A percentile compares a stretch with the other conserved stretches of the same genome.
These are phyloP conservation scores for Torulaspora globosa DNA, from an alignment of 1,139 yeast species.

Conservation along the genomic window DNA sequence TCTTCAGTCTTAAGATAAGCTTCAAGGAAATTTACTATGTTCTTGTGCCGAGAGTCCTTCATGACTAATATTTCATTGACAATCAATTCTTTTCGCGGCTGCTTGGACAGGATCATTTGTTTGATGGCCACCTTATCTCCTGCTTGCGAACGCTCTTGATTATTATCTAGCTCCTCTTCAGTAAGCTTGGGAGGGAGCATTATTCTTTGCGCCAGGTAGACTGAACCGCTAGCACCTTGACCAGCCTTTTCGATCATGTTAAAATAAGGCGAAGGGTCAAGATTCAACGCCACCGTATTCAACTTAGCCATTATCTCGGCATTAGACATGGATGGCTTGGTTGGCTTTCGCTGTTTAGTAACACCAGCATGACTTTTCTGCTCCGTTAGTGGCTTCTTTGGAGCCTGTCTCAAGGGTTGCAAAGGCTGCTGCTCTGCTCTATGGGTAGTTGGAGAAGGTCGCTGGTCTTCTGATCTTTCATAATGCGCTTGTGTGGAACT, in stretches of 20 bases:
- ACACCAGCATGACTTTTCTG: slow-evolving; percentile 32
- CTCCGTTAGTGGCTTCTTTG: slow-evolving; percentile 35
- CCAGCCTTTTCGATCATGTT: slow-evolving; percentile 93
- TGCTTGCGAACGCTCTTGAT: slow-evolving; percentile 38
- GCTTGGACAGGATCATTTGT: slow-evolving; percentile 90
- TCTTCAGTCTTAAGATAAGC: slow-evolving; percentile 67
- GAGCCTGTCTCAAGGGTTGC: slow-evolving; percentile 36
- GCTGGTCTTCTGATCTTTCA: not conserved
- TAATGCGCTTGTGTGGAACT: not conserved
- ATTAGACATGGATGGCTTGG: slow-evolving; percentile 72
- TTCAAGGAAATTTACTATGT: slow-evolving; percentile 90
- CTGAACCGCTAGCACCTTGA: slow-evolving; percentile 99
- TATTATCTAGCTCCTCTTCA: slow-evolving; percentile 22
- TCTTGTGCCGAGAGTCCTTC: slow-evolving; percentile 89
- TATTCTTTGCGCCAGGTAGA: slow-evolving; percentile 76
- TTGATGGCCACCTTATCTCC: slow-evolving; percentile 74
- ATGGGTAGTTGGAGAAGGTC: slow-evolving; percentile 6
- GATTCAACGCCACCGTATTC: slow-evolving; percentile 73
- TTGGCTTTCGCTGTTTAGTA: slow-evolving; percentile 51
- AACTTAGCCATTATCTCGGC: slow-evolving; percentile 81
- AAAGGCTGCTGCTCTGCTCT: slow-evolving; percentile 28
- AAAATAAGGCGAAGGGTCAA: slow-evolving; percentile 82
- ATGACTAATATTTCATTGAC: slow-evolving; percentile 92
- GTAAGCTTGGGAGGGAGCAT: slow-evolving; percentile 35
- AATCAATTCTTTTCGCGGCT: slow-evolving; percentile 90